Base-by-base conservation (phyloP, 176 grass and related monocot genomes). In the Areca catechu region DNA sequence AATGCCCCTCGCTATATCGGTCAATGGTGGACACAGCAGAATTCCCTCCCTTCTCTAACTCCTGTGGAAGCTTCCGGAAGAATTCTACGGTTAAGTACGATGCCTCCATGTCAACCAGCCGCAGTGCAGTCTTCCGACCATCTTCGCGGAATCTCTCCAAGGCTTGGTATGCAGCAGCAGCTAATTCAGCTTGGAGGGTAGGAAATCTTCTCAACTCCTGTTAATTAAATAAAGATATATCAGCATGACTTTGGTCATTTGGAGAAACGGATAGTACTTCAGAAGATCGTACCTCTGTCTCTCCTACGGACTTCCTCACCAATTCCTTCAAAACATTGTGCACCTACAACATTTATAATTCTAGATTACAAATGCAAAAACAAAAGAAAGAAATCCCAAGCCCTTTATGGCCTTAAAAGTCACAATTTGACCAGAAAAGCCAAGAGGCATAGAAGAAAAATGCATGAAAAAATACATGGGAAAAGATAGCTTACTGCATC, bases 91-190 rank as follows among this genome's bases (percentile, higher is more conserved):
- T 90, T 50, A 82, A 34, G 37, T 85, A 90, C 34, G 76, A 43
- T 19, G 86, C 61, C 66, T 90, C 86, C 86, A 90, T 90, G 58
- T 90, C 86, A 12, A 90, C 86, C 0, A 90, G 74, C 49, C 82
- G 71, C 43, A 90, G 58, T 22, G 86, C 57, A 24, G 86, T 90
- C 71, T 58, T 73, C 7, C 67, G 71, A 21, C 86, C 63, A 22
- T 90, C 86, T 37, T 90, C 86, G n/a, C 78, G 63, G 3, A 78
- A 90, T 34, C 53, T 71, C 61, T 85, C 86, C 29, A 90, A 54
- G 14, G 82, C 71, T 53, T 85, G 70, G 22, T 82, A 79, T 5
- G 65, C 62, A 3, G 86, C 75, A 3, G 82, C 76, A 10, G 78
- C 86, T 20, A 90, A 62, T 2, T 77, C 86, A 14, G 78, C 24